Conservation (phyloP, 129 eudicot species). For the Arctium lappa region DNA sequence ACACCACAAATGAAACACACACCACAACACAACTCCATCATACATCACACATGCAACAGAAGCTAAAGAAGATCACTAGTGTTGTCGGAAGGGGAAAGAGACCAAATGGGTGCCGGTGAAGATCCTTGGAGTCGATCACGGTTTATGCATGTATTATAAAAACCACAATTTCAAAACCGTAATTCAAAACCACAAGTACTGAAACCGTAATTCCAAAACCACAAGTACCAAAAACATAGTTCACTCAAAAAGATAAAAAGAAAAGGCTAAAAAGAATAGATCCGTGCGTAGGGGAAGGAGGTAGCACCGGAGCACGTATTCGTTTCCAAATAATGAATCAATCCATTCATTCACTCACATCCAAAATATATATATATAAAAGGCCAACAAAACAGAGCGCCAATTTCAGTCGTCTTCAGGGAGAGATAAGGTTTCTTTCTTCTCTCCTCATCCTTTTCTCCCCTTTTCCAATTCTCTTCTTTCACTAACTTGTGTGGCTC, state of each 20-base stretch:
- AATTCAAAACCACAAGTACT: too few species aligned
- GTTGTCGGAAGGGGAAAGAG: too few species aligned
- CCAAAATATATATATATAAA: neutral
- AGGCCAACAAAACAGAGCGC: slow-evolving; percentile 31
- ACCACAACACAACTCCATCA: too few species aligned
- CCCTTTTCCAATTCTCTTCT: neutral
- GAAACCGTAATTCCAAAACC: too few species aligned
- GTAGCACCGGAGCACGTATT: slow-evolving; percentile 4
- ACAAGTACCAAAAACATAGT: neutral
- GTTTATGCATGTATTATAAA: too few species aligned
- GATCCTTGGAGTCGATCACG: too few species aligned
- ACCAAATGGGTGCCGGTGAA: too few species aligned
- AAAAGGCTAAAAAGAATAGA: neutral
- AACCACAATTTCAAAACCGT: too few species aligned
- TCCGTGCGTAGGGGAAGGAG: neutral
- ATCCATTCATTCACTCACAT: neutral
- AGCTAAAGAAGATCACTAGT: too few species aligned
- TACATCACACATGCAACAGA: too few species aligned
- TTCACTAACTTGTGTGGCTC: slow-evolving; percentile 16
- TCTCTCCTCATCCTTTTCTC: neutral
- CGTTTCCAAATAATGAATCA: slow-evolving; percentile 10
- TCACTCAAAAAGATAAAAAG: neutral
- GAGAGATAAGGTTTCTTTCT: slow-evolving; percentile 61
- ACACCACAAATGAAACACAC: too few species aligned
- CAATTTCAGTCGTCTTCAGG: slow-evolving; percentile 33